Evolutionary conservation across 2,329 filamentous ascomycete genomes (phyloP).

Genomic region (Rutstroemia sp.): DNA sequence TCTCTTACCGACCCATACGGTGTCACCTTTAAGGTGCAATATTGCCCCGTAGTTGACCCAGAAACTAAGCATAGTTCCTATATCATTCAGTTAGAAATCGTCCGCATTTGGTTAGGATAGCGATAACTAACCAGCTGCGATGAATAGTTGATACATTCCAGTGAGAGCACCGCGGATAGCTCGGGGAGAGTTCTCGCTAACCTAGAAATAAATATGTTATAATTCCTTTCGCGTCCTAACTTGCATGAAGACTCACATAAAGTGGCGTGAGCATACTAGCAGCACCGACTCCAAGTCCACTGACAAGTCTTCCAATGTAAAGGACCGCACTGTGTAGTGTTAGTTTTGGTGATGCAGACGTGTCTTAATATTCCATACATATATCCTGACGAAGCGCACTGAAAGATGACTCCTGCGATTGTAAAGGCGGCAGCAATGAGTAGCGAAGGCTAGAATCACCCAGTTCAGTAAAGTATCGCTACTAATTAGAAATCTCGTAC

Average conservation of each 20-base stretch:
- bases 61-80: slow-evolving; percentile 34
- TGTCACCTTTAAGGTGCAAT: slow-evolving; percentile 3
- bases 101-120: too few relatives aligned
- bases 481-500: not conserved
- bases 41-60: slow-evolving; percentile 37
- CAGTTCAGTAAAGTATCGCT: not conserved
- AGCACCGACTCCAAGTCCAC: slow-evolving; percentile 43
- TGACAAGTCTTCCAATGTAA: slow-evolving; percentile 55
- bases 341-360: not conserved
- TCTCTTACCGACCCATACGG: slow-evolving; percentile 4
- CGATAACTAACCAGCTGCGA: slow-evolving; percentile 6
- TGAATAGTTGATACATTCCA: slow-evolving; percentile 44
- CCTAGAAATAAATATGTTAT: slow-evolving; percentile 22
- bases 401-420: slow-evolving; percentile 55
- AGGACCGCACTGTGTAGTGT: slow-evolving; percentile 38
- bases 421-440: slow-evolving; percentile 50
- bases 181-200: slow-evolving; percentile 42
- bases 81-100: not conserved
- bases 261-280: slow-evolving; percentile 34
- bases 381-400: slow-evolving; percentile 53
- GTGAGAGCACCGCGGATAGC: slow-evolving; percentile 44
- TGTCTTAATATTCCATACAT: slow-evolving; percentile 28
- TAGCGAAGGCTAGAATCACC: slow-evolving; percentile 31
- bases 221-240: too few relatives aligned
- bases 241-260: slow-evolving; percentile 20